Base-by-base conservation (phyloP, 305 asterid genomes). In the Solanum chacoense region DNA sequence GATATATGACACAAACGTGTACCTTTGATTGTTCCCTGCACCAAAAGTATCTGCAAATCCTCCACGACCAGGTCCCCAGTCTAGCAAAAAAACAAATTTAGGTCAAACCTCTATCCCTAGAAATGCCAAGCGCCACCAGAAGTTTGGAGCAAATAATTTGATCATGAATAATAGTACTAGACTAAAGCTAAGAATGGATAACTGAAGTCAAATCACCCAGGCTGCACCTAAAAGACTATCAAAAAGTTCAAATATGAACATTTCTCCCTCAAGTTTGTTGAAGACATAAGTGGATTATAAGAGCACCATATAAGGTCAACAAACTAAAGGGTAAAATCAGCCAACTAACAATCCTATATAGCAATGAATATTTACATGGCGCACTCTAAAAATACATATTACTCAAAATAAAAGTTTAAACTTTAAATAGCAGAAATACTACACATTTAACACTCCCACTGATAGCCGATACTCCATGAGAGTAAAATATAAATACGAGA, bases 31-130 rank as follows among this genome's bases (percentile, higher is more conserved):
- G 90, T 93, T 94, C 85, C 98, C 98, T 3, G 93, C 67, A 59
- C 78, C 89, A 90, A 94, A 93, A 75, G 93, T 90, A 90, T 96
- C 98, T 88, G 90, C 89, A 89, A 92, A 92, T 80, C 93, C 96
- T 91, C 94, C 98, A 63, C 95, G 97, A 42, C 94, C 98, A 71
- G 98, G 93, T 86, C 94, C 99, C 98, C 98, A 96, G 86, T 97
- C 99, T 97, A 34, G 94, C 93, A 92, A 67, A 86, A 59, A 88
- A 26, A 76, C 13, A 40, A 32, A 84, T 55, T 55, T 32, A 22
- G 50, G 75, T 55, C 75, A 55, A 55, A 31, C 2, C 9, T 22
- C 31, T 16, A 55, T 20, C n/a, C 45, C 50, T 7, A 32, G 50
- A 84, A 11, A 55, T 32, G 34, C n/a, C 45, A 84, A 84, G 16